These are phyloP conservation scores for Acrocalymma vagum DNA, from an alignment of 2,329 filamentous ascomycete genomes.

Conservation along the genomic window DNA sequence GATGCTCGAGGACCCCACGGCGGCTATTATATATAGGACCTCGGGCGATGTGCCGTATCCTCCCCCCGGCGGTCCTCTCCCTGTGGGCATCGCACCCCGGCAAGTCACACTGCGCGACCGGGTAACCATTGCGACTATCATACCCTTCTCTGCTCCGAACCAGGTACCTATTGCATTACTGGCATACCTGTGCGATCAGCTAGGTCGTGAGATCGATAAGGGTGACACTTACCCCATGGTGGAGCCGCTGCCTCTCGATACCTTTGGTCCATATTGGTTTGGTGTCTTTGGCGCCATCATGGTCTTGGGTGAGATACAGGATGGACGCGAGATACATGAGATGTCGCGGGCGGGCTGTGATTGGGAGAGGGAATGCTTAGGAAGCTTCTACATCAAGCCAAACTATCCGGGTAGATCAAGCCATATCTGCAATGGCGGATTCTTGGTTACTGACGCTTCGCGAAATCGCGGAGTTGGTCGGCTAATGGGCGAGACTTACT, in stretches of 20 bases:
- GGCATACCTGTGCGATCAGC: constrained; percentile 80
- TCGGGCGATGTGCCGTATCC: constrained; percentile 74
- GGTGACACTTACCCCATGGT: constrained; percentile 93
- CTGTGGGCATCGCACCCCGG: constrained; percentile 73
- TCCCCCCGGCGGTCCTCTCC: constrained; percentile 69
- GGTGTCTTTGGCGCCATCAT: constrained; percentile 89
- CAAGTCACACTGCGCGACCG: constrained; percentile 85
- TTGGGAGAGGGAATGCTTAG: constrained; percentile 83
- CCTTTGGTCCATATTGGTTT: constrained; percentile 88
- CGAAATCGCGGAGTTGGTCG: constrained; percentile 60
- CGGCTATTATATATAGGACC: constrained; percentile 74
- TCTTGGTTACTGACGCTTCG: constrained; percentile 57
- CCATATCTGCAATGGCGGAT: constrained; percentile 79
- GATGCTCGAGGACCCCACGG: constrained; percentile 78
- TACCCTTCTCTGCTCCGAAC: constrained; percentile 80
- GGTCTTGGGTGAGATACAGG: constrained; percentile 75
- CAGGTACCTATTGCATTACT: constrained; percentile 80
- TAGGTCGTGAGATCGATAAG: constrained; percentile 90
- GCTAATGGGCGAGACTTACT: constrained; percentile 61
- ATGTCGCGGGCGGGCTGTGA: constrained; percentile 62
- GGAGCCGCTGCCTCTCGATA: constrained; percentile 75
- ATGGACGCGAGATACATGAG: constrained; percentile 59
- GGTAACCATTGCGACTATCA: constrained; percentile 81
- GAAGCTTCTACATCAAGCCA: constrained; percentile 93
- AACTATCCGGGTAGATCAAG: constrained; percentile 92